Conservation (phyloP, 441 rosid species). For the Viola pubescens region DNA sequence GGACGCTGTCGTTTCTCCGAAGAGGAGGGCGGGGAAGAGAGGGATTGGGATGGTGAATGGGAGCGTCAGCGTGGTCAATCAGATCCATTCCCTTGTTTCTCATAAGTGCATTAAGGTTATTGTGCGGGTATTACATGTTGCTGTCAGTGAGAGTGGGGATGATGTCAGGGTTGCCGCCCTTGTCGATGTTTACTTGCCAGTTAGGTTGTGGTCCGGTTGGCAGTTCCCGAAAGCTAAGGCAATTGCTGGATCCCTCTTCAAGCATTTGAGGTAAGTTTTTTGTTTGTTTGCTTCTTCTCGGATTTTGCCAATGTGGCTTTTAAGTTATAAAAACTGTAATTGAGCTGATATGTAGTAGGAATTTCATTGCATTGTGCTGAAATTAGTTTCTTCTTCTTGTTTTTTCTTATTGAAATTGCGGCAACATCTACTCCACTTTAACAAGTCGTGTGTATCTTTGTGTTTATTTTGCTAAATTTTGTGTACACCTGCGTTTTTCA, state of each 20-base stretch:
- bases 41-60: constrained; percentile 70
- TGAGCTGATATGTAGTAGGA: neutral
- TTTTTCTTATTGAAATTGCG: no score
- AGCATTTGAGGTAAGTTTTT: constrained; percentile 55
- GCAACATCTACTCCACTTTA: neutral
- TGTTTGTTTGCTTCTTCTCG: neutral
- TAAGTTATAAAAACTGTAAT: no score
- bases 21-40: constrained; percentile 21
- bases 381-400: neutral
- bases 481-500: no score
- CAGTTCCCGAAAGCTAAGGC: constrained; percentile 61
- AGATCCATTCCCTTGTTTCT: constrained; percentile 46
- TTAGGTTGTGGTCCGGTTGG: constrained; percentile 70
- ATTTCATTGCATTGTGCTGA: neutral
- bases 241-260: constrained; percentile 54
- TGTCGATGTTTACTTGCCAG: constrained; percentile 64
- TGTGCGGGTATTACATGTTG: constrained; percentile 36
- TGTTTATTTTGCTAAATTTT: no score
- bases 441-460: neutral
- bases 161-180: constrained; percentile 52
- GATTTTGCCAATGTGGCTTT: neutral
- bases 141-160: constrained; percentile 14
- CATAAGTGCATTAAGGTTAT: constrained; percentile 47
- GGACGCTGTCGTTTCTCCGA: neutral
- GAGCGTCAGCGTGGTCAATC: constrained; percentile 64